Percentiles rank a stretch among this genome's conserved stretches.
phyloP scores from a whole-genome alignment of 345 rosid genomes.

The Salix brachista region DNA sequence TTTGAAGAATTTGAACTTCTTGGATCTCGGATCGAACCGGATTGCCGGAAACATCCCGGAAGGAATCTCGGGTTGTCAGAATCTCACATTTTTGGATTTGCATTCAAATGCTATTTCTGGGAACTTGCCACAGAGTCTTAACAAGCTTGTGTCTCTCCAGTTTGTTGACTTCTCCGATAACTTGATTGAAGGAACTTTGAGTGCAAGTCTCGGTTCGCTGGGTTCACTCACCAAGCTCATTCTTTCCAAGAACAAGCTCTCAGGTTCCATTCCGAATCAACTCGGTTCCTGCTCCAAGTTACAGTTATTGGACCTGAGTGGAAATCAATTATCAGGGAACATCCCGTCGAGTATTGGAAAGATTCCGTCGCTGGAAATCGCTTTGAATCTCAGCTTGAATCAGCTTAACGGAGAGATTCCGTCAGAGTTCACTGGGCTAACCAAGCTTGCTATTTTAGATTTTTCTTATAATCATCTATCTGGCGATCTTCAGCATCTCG shows the following conservation, averaged over 20 bases:
- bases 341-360: slow-evolving; percentile 62
- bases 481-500: slow-evolving; percentile 55
- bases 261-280: slow-evolving; percentile 58
- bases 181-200: slow-evolving; percentile 46
- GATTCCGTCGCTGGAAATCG: slow-evolving; percentile 66
- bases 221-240: slow-evolving; percentile 66
- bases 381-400: slow-evolving; percentile 78
- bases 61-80: slow-evolving; percentile 55
- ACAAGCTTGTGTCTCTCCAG: slow-evolving; percentile 46
- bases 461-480: slow-evolving; percentile 64
- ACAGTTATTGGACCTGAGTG: slow-evolving; percentile 68
- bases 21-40: slow-evolving; percentile 69
- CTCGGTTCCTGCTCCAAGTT: slow-evolving; percentile 65
- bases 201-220: slow-evolving; percentile 56
- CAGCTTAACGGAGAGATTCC: slow-evolving; percentile 57
- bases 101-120: slow-evolving; percentile 73
- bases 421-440: slow-evolving; percentile 44
- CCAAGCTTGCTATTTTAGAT: slow-evolving; percentile 65
- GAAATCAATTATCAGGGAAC: slow-evolving; percentile 52
- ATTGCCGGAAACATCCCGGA: slow-evolving; percentile 56
- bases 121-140: slow-evolving; percentile 45
- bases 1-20: slow-evolving; percentile 57
- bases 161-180: slow-evolving; percentile 67
- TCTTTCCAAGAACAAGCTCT: slow-evolving; percentile 51
- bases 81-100: slow-evolving; percentile 69